Evolutionary conservation across 2,329 filamentous ascomycete species (phyloP), one percentile per base, ranked within the genome.

Genomic region (Verticillium nonalfalfae): DNA sequence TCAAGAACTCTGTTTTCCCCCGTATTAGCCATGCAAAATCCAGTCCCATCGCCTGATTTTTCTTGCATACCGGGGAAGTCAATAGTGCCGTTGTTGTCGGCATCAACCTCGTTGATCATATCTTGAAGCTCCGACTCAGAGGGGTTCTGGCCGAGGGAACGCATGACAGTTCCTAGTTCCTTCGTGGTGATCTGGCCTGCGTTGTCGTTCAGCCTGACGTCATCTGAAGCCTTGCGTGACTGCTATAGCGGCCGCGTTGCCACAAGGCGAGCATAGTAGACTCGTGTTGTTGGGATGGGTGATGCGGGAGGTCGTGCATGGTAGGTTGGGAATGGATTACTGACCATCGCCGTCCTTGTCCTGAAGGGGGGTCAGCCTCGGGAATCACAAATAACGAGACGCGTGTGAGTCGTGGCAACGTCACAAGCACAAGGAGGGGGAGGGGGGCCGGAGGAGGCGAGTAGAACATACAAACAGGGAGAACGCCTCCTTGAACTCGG

Each of bases 401-500:
- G 61, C 34, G 64, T 26, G 26, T 50, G 9, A 31, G 11, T 63
- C 35, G 63, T 59, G 58, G 52, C 55, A 39, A 31, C n/a, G 14
- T 56, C 14, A 34, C 54, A 4, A 56, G 54, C 15, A 56, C 11
- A 34, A 34, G 4, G 13, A 15, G 26, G 26, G 26, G 10, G 5
- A 11, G 26, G 54, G 9, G 13, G 9, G 4, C 26, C 26, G 26
- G 26, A 31, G 5, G 26, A 31, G 26, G 26, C 26, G 13, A 56
- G 13, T 6, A 5, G 18, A 13, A 80, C 95, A 89, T 89, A 99
- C 95, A 81, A 99, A 99, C 69, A 99, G 91, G 78, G 95, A 99
- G 83, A 99, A 99, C 61, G 95, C 95, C 84, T 99, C 95, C 90
- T 98, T 99, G 86, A 98, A 99, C 84, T 99, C 95, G 77, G 95